Evolutionary conservation across 768 basidiomycete species (phyloP).

Genomic region (Strobilomyces confusus): DNA sequence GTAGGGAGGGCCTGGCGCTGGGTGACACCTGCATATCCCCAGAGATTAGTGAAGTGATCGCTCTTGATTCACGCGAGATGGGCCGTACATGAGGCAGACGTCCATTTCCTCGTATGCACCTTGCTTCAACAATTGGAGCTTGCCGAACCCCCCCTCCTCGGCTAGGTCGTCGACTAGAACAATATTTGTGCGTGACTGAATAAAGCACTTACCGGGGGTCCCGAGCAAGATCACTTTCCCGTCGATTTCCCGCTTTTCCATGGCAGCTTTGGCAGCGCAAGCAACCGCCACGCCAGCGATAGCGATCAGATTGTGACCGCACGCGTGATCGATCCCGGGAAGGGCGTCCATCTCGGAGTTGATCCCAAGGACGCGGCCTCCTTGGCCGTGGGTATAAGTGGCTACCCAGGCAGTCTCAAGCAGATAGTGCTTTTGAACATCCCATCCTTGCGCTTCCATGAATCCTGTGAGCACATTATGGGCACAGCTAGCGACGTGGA

Average conservation of each 20-base stretch:
- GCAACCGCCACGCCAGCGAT: conserved; percentile 51
- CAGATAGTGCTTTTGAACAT: conserved; percentile 55
- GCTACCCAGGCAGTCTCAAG: conserved; percentile 33
- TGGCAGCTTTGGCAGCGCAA: conserved; percentile 45
- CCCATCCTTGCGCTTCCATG: conserved; percentile 61
- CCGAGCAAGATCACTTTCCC: conserved; percentile 45
- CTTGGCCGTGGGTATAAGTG: conserved; percentile 55
- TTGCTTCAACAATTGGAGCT: conserved; percentile 60
- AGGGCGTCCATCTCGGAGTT: conserved; percentile 43
- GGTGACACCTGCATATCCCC: conserved; percentile 59
- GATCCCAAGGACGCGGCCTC: conserved; percentile 68
- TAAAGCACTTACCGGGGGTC: conserved; percentile 56
- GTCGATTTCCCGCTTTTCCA: conserved; percentile 57
- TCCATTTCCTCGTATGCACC: conserved; percentile 78
- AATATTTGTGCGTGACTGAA: background rate
- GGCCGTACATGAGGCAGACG: conserved; percentile 64
- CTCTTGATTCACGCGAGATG: background rate
- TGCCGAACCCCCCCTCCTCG: conserved; percentile 77
- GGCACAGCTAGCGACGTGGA: conserved; percentile 44
- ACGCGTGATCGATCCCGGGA: conserved; percentile 59
- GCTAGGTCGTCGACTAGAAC: conserved; percentile 40
- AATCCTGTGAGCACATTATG: conserved; percentile 59
- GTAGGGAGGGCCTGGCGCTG: conserved; percentile 71
- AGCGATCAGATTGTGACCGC: conserved; percentile 82
- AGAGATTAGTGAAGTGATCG: background rate